Evolutionary conservation across 345 rosid genomes (phyloP).

Genomic region (Eucalyptus sideroxylon): DNA sequence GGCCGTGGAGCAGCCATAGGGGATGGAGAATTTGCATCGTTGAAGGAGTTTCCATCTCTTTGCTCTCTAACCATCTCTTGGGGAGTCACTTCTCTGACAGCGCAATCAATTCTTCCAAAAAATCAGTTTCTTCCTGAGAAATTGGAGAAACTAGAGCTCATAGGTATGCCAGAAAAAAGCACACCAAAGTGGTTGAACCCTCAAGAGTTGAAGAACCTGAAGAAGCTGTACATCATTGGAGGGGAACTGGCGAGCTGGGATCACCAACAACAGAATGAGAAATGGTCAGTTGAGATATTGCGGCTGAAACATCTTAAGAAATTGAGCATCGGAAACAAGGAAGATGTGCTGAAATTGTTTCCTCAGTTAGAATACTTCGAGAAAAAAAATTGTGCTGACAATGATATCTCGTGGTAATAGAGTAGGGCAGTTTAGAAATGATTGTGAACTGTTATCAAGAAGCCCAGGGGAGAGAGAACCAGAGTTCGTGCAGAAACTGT

Average conservation of each 20-base stretch:
- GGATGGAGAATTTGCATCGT: too few relatives aligned
- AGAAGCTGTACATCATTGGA: background rate
- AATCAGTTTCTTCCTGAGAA: accelerated
- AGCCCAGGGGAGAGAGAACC: background rate
- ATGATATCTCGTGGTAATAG: accelerated
- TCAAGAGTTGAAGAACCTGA: background rate
- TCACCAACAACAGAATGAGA: background rate
- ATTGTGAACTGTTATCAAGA: background rate
- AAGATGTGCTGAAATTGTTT: background rate
- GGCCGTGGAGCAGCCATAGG: too few relatives aligned
- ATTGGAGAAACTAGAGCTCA: background rate
- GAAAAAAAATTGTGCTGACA: accelerated
- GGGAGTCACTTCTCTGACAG: background rate
- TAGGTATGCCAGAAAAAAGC: background rate
- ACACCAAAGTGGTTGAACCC: background rate
- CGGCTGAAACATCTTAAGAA: background rate
- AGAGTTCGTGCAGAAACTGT: background rate
- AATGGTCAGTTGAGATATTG: background rate
- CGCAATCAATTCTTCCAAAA: accelerated
- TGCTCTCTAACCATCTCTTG: background rate
- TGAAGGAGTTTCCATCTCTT: too few relatives aligned
- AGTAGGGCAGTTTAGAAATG: background rate
- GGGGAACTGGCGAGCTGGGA: background rate
- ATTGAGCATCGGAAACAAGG: background rate
- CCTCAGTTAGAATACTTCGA: background rate